Base-by-base conservation (phyloP, 257 asterid genomes). In the Solanum okadae region DNA sequence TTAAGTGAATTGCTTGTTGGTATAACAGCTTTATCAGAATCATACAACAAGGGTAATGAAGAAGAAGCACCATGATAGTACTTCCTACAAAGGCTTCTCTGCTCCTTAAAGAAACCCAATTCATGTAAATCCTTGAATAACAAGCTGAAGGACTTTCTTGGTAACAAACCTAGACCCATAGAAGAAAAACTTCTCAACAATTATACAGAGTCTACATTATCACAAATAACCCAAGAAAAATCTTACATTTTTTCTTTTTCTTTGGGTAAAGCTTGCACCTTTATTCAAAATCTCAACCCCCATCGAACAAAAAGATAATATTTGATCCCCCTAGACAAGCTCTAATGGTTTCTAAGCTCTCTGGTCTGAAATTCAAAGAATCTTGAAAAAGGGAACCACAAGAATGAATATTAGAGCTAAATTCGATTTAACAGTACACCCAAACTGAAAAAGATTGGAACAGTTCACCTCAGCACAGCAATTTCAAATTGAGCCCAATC, bases 81-180 rank as follows among this genome's bases (percentile, higher is more conserved):
- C 89, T 86, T 61, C 87, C 73, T 90, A 77, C 87, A 52, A 88
- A 91, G 91, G 85, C 49, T 35, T 25, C 85, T 89, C 56, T 71
- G 78, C 23, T 33, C 77, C 77, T 70, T 18, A 25, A 49, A 86
- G 29, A 83, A 86, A 31, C 90, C 87, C 85, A 92, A 89, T 68
- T 89, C 78, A 87, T 27, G 56, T 34, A 88, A 73, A 61, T 86
- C 42, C 59, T 86, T 81, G 34, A 33, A 89, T 85, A 88, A 89
- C 75, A 86, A 75, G 88, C 73, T 52, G 63, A 90, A 86, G 20
- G 87, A 87, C 70, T 84, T 89, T 89, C 92, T 89, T 56, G 92
- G 81, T 37, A 89, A 87, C 70, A 91, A 84, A 86, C 92, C 88
- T 38, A 88, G 49, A 87, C 91, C 94, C 98, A 93, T 94, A 38